A percentile compares a stretch with the other conserved stretches of the same genome.
Evolutionary conservation across 1,284 basidiomycete species (phyloP).

Genomic region (Cryptococcus sp.): DNA sequence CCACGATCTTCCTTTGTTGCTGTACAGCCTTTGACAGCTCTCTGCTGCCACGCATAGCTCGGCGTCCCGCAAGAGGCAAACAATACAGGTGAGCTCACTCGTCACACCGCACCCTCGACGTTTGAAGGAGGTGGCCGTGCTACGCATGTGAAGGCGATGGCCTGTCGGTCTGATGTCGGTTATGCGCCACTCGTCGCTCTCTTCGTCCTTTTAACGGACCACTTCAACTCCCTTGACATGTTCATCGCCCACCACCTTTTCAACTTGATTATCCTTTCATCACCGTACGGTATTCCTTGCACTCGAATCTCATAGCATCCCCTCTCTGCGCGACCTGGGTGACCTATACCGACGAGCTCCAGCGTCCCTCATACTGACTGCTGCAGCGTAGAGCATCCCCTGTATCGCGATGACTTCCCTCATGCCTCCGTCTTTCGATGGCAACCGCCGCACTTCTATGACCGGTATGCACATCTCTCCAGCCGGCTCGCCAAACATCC

Average conservation of each 20-base stretch:
- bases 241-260: slow-evolving; percentile 12
- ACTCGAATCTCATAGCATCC: slow-evolving; percentile 6
- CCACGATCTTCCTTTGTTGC: slow-evolving; percentile 27
- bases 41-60: slow-evolving; percentile 4
- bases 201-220: slow-evolving; percentile 14
- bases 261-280: slow-evolving; percentile 27
- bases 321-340: not conserved
- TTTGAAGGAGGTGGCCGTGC: slow-evolving; percentile 33
- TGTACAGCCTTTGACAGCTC: slow-evolving; percentile 13
- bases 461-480: slow-evolving; percentile 32
- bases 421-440: slow-evolving; percentile 26
- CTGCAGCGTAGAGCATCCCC: not conserved
- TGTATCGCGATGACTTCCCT: slow-evolving; percentile 29
- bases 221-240: slow-evolving; percentile 5
- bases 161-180: slow-evolving; percentile 19
- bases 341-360: not conserved
- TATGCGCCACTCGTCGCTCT: slow-evolving; percentile 13
- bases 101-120: not conserved
- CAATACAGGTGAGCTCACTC: slow-evolving; percentile 17
- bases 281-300: slow-evolving; percentile 21
- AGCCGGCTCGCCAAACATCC: slow-evolving; percentile 29
- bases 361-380: not conserved
- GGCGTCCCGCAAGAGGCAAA: slow-evolving; percentile 1
- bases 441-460: slow-evolving; percentile 27
- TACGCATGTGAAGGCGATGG: slow-evolving; percentile 1